These are phyloP conservation scores for Ganoderma sp. DNA, from an alignment of 1,284 basidiomycete genomes.

Conservation along the genomic window DNA sequence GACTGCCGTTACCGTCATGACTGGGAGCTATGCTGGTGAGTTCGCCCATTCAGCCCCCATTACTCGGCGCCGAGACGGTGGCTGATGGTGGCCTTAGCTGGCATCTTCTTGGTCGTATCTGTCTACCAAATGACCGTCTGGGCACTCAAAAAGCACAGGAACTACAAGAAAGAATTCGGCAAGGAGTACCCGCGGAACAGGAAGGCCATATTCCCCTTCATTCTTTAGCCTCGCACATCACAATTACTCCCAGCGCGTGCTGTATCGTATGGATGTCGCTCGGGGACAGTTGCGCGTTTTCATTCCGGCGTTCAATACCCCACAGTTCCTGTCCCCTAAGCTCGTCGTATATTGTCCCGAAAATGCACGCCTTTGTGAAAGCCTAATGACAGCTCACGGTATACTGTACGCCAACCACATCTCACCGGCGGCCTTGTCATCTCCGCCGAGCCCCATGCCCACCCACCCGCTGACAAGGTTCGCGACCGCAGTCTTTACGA, in stretches of 20 bases:
- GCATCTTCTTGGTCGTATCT: constrained; percentile 68
- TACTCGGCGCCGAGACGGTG: constrained; percentile 13
- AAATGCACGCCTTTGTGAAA: neutral
- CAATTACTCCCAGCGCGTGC: neutral
- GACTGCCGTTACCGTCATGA: constrained; percentile 78
- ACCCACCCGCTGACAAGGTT: constrained; percentile 69
- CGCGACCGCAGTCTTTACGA: constrained; percentile 68
- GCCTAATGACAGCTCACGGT: constrained; percentile 49
- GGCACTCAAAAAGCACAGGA: constrained; percentile 91
- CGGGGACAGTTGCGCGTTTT: neutral
- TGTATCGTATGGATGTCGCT: neutral
- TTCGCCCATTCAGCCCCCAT: constrained; percentile 20
- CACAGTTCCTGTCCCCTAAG: neutral
- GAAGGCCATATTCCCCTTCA: constrained; percentile 85
- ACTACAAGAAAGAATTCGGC: constrained; percentile 94
- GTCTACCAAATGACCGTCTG: constrained; percentile 83
- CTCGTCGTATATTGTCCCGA: neutral
- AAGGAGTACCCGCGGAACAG: constrained; percentile 79
- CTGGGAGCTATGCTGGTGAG: constrained; percentile 79
- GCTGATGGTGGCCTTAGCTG: constrained; percentile 57
- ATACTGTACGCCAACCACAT: constrained; percentile 82
- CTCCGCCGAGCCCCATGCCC: constrained; percentile 56
- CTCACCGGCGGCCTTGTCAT: constrained; percentile 54
- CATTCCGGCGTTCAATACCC: constrained; percentile 8
- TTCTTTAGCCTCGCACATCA: constrained; percentile 45